Base-by-base conservation (phyloP, 2,329 filamentous ascomycete species). In the Aspergillus fischeri region DNA sequence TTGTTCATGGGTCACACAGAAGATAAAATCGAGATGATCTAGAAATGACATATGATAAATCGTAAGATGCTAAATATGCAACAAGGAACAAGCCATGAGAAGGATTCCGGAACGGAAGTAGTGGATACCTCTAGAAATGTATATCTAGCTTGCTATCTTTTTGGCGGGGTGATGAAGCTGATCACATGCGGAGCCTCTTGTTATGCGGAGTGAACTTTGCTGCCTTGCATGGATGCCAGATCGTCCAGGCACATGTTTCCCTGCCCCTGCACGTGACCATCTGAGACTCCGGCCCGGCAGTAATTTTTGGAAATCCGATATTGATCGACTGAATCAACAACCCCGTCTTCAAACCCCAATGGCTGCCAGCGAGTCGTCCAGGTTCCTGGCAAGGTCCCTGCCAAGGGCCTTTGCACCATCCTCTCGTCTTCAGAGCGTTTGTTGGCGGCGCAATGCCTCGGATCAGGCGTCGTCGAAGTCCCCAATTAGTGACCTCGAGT, bases 381-480 rank as follows among this genome's bases (percentile, higher is more conserved):
- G 69, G 62, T 71, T 71, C 60, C 68, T 77, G 58, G 64, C 71
- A 62, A 73, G 68, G 71, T 72, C 70, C 56, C 60, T 77, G 60
- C 67, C 72, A 11, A 64, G 74, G 59, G 68, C 69, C 11, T 64
- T 74, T 51, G 62, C 54, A n/a, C 67, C 70, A 11, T 68, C 67
- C 55, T 59, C 67, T 54, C 68, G 67, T 50, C 63, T 68, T 24
- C 72, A 70, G 59, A 61, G 63, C 54, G 60, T 72, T 29, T 66
- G 69, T 50, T 70, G 63, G 56, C 70, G 73, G 63, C 80, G 80
- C 75, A 74, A 80, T 77, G 77, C 73, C 70, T 80, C 79, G 53
- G 71, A 76, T 53, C 68, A 76, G 51, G 71, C 77, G 27, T 68
- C 72, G 54, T 59, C 64, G 8, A 63, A 62, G 57, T 60, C 68